Conservation (phyloP, 495 filamentous ascomycete species). For the Tuber calosporum region DNA sequence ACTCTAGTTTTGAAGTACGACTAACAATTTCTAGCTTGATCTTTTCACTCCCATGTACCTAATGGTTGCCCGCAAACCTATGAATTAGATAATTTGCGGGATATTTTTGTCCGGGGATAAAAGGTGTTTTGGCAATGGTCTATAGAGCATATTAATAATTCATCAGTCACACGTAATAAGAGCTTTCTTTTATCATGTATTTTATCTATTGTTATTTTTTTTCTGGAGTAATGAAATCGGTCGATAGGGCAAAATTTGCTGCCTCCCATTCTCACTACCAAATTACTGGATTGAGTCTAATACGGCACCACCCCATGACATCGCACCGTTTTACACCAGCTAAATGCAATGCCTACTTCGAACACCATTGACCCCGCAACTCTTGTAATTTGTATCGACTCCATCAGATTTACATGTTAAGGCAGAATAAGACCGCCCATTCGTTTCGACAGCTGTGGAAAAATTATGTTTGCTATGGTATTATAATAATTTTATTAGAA, state of each 20-base stretch:
- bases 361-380: not conserved
- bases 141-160: slow-evolving; percentile 21
- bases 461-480: not conserved
- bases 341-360: not conserved
- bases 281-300: not conserved
- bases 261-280: not conserved
- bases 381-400: not conserved
- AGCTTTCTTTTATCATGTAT: slow-evolving; percentile 19
- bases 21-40: slow-evolving; percentile 51
- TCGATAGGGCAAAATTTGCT: not conserved
- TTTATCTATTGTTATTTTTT: slow-evolving; percentile 12
- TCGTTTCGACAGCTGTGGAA: not conserved
- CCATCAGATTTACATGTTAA: not conserved
- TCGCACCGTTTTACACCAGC: not conserved
- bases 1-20: not conserved
- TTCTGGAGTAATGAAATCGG: slow-evolving; percentile 1
- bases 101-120: slow-evolving; percentile 1
- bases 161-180: slow-evolving; percentile 17
- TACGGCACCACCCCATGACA: not conserved
- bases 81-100: slow-evolving; percentile 28
- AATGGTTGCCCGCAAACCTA: slow-evolving; percentile 92
- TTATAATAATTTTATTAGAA: not conserved
- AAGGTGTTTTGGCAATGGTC: slow-evolving; percentile 17
- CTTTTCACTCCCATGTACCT: slow-evolving; percentile 99
- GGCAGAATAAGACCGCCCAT: not conserved